phyloP scores from a whole-genome alignment of 129 eudicot species.

The Mikania micrantha region DNA sequence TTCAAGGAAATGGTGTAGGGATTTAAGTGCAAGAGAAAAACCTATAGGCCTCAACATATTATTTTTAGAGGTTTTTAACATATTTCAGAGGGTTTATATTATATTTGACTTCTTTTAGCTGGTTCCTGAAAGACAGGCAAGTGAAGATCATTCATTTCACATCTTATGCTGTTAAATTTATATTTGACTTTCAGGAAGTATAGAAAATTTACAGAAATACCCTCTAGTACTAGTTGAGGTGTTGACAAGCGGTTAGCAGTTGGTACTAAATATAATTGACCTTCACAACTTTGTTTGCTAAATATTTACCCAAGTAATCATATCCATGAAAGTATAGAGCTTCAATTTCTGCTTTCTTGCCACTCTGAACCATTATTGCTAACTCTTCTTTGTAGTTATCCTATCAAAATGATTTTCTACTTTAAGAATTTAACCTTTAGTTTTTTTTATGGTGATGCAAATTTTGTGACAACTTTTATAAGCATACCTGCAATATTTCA shows the following conservation, averaged over 20 bases:
- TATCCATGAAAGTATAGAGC: conserved; percentile 90
- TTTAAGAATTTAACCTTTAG: not conserved
- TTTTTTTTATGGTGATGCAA: not conserved
- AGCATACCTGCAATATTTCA: conserved; percentile 62
- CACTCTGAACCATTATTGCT: conserved; percentile 65
- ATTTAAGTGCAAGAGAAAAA: too few relatives aligned
- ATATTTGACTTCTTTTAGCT: not conserved
- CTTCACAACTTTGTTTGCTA: conserved; percentile 78
- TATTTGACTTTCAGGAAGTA: not conserved
- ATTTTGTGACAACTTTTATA: not conserved
- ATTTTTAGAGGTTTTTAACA: not conserved
- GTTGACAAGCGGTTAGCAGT: not conserved
- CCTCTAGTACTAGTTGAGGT: not conserved
- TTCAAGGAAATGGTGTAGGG: too few relatives aligned
- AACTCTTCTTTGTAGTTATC: conserved; percentile 86
- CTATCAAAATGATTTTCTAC: conserved; percentile 26
- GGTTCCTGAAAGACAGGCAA: not conserved
- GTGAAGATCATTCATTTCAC: not conserved
- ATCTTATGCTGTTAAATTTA: not conserved
- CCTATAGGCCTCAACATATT: not conserved
- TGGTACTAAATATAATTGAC: conserved; percentile 49
- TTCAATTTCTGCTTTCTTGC: conserved; percentile 88
- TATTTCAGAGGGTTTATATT: not conserved
- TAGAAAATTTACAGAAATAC: not conserved
- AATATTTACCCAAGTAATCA: conserved; percentile 55